Evolutionary conservation across 371 early-diverging fungal species (phyloP).

Genomic region (Actinomucor elegans): DNA sequence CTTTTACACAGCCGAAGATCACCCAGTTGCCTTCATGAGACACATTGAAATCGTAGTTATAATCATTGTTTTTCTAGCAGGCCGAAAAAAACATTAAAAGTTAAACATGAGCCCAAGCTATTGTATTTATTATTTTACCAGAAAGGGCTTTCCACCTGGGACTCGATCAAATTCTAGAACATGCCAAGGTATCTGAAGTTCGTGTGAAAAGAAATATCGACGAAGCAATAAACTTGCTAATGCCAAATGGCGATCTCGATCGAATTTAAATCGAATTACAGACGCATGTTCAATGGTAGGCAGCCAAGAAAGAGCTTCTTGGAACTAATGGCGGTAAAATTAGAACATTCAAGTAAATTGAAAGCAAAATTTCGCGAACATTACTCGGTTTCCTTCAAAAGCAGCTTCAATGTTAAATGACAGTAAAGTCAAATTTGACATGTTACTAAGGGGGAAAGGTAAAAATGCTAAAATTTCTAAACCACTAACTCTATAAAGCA

Average conservation of each 20-base stretch:
- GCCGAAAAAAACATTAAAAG: neutral
- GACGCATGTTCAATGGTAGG: constrained; percentile 23
- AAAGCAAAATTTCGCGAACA: neutral
- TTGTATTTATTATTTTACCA: no score
- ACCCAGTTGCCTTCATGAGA: constrained; percentile 73
- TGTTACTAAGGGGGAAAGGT: neutral
- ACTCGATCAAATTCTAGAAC: constrained; percentile 20
- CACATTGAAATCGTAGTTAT: constrained; percentile 47
- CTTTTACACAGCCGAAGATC: constrained; percentile 33
- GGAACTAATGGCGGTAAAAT: constrained; percentile 20
- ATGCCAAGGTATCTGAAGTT: constrained; percentile 22
- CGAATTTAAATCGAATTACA: constrained; percentile 34
- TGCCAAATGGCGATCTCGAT: constrained; percentile 31
- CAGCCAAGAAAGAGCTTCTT: constrained; percentile 27
- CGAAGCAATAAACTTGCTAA: constrained; percentile 34
- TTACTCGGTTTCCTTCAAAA: constrained; percentile 25
- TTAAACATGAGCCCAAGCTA: neutral
- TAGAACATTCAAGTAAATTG: neutral
- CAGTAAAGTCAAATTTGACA: constrained; percentile 10
- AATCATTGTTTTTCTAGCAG: no score
- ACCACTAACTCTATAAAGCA: no score
- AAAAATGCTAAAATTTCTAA: no score
- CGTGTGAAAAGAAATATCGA: constrained; percentile 30
- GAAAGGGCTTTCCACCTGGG: constrained; percentile 23
- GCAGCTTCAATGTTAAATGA: constrained; percentile 16